A percentile compares a stretch with the other conserved stretches of the same genome.
phyloP scores from a whole-genome alignment of 2,329 filamentous ascomycete genomes.

The Helicocarpus griseus region DNA sequence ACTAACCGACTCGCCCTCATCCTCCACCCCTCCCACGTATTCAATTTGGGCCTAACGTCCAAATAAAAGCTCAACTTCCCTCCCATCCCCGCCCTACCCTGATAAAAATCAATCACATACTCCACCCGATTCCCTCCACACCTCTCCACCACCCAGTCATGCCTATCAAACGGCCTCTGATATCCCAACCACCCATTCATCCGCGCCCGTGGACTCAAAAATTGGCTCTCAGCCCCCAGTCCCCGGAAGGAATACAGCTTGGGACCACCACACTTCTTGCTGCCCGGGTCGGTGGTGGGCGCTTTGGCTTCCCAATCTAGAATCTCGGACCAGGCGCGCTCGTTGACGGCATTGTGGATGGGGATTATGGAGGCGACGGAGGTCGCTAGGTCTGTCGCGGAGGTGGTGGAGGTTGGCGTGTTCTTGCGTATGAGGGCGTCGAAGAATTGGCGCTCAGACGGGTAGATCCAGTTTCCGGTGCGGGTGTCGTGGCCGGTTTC shows the following conservation, averaged over 20 bases:
- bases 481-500: slow-evolving; percentile 62
- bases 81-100: slow-evolving; percentile 48
- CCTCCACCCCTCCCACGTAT: slow-evolving; percentile 51
- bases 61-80: slow-evolving; percentile 52
- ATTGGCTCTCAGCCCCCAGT: slow-evolving; percentile 37
- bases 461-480: slow-evolving; percentile 92
- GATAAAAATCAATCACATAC: slow-evolving; percentile 97
- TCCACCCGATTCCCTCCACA: slow-evolving; percentile 68
- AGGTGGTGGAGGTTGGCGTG: slow-evolving; percentile 44
- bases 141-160: slow-evolving; percentile 94
- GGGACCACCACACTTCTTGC: slow-evolving; percentile 64
- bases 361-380: slow-evolving; percentile 91
- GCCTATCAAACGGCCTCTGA: slow-evolving; percentile 81
- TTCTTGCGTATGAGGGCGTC: slow-evolving; percentile 92
- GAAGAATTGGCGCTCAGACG: slow-evolving; percentile 95
- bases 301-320: slow-evolving; percentile 74
- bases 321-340: slow-evolving; percentile 90
- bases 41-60: slow-evolving; percentile 57
- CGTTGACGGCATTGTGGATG: slow-evolving; percentile 97
- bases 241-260: slow-evolving; percentile 77
- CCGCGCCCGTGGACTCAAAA: slow-evolving; percentile 71
- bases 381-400: slow-evolving; percentile 39
- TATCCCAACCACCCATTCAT: slow-evolving; percentile 82
- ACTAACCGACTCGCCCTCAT: slow-evolving; percentile 43
- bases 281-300: slow-evolving; percentile 42